Percentiles rank a stretch among this genome's conserved stretches.
phyloP scores from a whole-genome alignment of 2,329 filamentous ascomycete genomes.

The Pestalotiopsis sp. region DNA sequence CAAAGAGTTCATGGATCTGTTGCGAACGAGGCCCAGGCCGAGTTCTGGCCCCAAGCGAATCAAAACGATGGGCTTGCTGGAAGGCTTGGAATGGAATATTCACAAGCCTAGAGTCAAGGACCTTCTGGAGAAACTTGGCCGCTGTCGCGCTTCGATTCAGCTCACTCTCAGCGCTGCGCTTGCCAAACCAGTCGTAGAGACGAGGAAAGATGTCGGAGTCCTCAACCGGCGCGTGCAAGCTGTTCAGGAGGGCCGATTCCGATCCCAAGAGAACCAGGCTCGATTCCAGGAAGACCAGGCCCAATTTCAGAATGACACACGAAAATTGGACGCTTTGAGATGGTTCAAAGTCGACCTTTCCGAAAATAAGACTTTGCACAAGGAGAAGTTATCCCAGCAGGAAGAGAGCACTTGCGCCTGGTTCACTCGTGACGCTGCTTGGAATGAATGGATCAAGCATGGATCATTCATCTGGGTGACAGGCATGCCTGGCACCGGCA shows the following conservation, averaged over 20 bases:
- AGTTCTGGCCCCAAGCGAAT: not conserved
- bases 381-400: not conserved
- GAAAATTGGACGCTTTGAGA: not conserved
- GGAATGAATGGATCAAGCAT: not conserved
- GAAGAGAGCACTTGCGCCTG: slow-evolving; percentile 9
- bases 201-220: not conserved
- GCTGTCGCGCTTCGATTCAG: not conserved
- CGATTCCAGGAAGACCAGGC: not conserved
- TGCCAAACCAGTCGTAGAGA: not conserved
- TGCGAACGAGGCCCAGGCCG: not conserved
- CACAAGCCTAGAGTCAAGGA: not conserved
- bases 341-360: not conserved
- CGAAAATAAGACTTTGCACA: slow-evolving; percentile 2
- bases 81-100: not conserved
- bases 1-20: not conserved
- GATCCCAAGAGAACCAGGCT: not conserved
- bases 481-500: slow-evolving; percentile 29
- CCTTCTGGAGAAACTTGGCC: not conserved
- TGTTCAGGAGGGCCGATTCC: not conserved
- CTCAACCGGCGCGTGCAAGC: not conserved
- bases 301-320: not conserved
- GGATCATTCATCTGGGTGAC: slow-evolving; percentile 20
- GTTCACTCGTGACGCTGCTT: not conserved
- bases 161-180: not conserved
- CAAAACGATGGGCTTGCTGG: not conserved